Base-by-base conservation (phyloP, 192 early-diverging fungal species). In the Linnemannia zychae region DNA sequence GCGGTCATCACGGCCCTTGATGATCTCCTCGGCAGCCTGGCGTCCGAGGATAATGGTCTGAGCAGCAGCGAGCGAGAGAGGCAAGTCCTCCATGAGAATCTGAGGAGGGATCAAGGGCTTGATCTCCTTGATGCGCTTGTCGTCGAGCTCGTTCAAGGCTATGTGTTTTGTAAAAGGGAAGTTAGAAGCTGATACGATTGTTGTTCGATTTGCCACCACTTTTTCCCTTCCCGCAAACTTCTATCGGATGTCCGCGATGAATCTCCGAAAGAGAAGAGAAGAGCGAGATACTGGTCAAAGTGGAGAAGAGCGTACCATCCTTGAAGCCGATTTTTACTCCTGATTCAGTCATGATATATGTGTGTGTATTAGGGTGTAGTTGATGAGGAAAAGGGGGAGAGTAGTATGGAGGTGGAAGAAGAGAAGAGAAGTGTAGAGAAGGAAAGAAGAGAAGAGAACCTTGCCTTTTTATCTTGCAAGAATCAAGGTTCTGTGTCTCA, bases 81-180 rank as follows among this genome's bases (percentile, higher is more conserved):
- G 96, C 72, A 94, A 82, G 82, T 97, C 96, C 86, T 98, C 97
- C 93, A 97, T 95, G 34, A 98, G 92, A 79, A 98, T 95, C 88
- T 96, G 95, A 38, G 97, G 97, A n/a, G 95, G 95, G 74, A 98
- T 94, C 71, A 96, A 87, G 52, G 94, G 95, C 70, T 91, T 93
- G 81, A 96, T 94, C 67, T 92, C 89, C 63, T 91, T 91, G 86
- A 98, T 98, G 67, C 96, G 91, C 79, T 94, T 94, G 82, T 98
- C 97, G 87, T 98, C 97, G 71, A 97, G 94, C 87, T 98, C 97
- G 83, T 98, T 98, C 28, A 98, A 91, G 18, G 96, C 95, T 92
- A 46, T 47, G 44, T 28, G 5, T 16, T 28, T 31, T 46, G 67
- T 40, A 44, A 7, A 17, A 18, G 33, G 71, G 24, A 65, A 48